A percentile compares a stretch with the other conserved stretches of the same genome.
Conservation (phyloP, 2,329 filamentous ascomycete genomes). For the Fusarium newnesense region DNA sequence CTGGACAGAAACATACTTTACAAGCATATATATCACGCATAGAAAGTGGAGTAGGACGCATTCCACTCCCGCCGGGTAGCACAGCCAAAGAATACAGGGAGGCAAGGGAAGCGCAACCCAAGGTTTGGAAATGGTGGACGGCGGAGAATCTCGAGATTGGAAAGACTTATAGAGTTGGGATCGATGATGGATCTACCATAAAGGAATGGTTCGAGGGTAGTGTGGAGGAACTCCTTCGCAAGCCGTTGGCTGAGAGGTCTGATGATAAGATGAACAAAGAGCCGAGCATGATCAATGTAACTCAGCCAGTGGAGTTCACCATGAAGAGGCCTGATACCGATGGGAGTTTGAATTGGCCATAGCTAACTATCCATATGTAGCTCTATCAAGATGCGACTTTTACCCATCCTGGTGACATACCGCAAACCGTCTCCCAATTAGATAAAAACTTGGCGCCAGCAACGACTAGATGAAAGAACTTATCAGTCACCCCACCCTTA, state of each 20-base stretch:
- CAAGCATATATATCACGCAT: not conserved
- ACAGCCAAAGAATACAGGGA: not conserved
- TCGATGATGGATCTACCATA: not conserved
- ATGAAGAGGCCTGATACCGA: fast-evolving
- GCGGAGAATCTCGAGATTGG: not conserved
- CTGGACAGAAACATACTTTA: not conserved
- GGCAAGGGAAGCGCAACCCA: not conserved
- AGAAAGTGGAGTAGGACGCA: not conserved
- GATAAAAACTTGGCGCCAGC: no score
- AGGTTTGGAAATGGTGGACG: not conserved
- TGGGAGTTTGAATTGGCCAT: not conserved
- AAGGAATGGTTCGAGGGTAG: not conserved
- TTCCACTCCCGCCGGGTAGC: not conserved
- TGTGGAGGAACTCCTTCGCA: not conserved
- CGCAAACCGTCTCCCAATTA: no score
- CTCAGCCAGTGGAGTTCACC: not conserved
- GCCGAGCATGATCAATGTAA: not conserved
- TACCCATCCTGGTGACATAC: no score
- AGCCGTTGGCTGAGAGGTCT: not conserved
- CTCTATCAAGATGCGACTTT: no score
- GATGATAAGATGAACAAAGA: not conserved
- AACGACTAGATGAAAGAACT: no score
- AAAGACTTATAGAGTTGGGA: not conserved
- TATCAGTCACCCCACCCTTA: no score
- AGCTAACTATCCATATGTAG: no score